Percentiles rank a stretch among this genome's conserved stretches.
Conservation (phyloP, 148 eudicot species). For the Gaultheria prostrata region DNA sequence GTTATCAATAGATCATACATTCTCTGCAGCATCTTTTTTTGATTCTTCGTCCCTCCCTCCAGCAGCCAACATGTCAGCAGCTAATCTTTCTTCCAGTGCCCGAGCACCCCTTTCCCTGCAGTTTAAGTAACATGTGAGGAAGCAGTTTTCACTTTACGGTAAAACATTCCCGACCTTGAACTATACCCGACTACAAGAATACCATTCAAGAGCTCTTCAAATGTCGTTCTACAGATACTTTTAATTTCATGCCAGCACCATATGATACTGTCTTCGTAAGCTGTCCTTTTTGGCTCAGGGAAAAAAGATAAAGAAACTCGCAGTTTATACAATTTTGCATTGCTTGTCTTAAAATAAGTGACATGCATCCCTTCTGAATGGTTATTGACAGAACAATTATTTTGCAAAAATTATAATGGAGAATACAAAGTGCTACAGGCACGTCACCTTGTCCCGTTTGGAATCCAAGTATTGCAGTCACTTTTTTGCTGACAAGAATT, state of each 20-base stretch:
- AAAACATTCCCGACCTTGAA: background rate
- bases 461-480: background rate
- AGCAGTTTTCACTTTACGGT: background rate
- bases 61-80: conserved; percentile 68
- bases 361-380: background rate
- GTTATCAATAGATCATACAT: conserved; percentile 37
- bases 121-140: conserved; percentile 14
- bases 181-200: background rate
- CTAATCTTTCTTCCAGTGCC: conserved; percentile 91
- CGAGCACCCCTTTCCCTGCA: conserved; percentile 97
- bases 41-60: conserved; percentile 51
- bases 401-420: background rate
- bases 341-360: background rate
- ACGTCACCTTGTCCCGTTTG: background rate
- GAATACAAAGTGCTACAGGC: background rate
- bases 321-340: background rate
- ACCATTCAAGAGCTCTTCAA: background rate
- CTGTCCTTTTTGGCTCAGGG: background rate
- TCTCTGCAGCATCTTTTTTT: conserved; percentile 56
- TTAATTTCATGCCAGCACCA: background rate
- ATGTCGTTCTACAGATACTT: background rate
- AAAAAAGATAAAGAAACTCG: background rate
- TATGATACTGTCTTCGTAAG: background rate
- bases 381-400: background rate
- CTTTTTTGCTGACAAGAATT: background rate